A percentile compares a stretch with the other conserved stretches of the same genome.
phyloP scores from a whole-genome alignment of 2,329 filamentous ascomycete species.

The Diaporthe sp. region DNA sequence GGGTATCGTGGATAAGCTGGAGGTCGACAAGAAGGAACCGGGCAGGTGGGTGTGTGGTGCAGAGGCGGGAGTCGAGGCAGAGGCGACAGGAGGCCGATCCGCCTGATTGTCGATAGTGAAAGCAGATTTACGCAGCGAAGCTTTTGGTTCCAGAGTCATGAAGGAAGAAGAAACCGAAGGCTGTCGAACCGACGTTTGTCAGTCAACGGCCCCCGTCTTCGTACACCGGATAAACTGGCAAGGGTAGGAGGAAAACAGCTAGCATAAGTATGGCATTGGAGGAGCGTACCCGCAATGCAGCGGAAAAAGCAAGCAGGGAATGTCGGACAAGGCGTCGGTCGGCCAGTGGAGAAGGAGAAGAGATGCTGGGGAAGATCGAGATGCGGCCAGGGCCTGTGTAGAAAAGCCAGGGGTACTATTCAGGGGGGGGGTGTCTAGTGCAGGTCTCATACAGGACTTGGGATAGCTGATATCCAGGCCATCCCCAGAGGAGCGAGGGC shows the following conservation, averaged over 20 bases:
- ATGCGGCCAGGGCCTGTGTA: slow-evolving; percentile 25
- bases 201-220: slow-evolving; percentile 38
- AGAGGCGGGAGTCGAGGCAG: slow-evolving; percentile 2
- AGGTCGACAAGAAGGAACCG: slow-evolving; percentile 1
- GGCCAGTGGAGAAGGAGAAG: slow-evolving; percentile 20
- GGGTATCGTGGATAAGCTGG: slow-evolving; percentile 1
- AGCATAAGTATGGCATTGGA: slow-evolving; percentile 28
- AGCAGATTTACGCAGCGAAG: slow-evolving; percentile 30
- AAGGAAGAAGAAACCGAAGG: slow-evolving; percentile 38
- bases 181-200: slow-evolving; percentile 41
- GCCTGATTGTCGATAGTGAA: slow-evolving; percentile 26
- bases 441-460: slow-evolving; percentile 36
- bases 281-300: slow-evolving; percentile 26
- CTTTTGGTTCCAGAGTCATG: slow-evolving; percentile 39
- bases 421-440: neutral
- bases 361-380: slow-evolving; percentile 35
- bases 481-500: slow-evolving; percentile 1
- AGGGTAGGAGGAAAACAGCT: slow-evolving; percentile 30
- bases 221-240: slow-evolving; percentile 37
- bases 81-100: neutral
- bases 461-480: slow-evolving; percentile 29
- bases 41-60: neutral
- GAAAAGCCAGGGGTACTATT: slow-evolving; percentile 1
- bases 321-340: slow-evolving; percentile 22
- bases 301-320: slow-evolving; percentile 24